A percentile compares a stretch with the other conserved stretches of the same genome.
Evolutionary conservation across 148 eudicot species (phyloP).

Genomic region (Hydrangea macrophylla): DNA sequence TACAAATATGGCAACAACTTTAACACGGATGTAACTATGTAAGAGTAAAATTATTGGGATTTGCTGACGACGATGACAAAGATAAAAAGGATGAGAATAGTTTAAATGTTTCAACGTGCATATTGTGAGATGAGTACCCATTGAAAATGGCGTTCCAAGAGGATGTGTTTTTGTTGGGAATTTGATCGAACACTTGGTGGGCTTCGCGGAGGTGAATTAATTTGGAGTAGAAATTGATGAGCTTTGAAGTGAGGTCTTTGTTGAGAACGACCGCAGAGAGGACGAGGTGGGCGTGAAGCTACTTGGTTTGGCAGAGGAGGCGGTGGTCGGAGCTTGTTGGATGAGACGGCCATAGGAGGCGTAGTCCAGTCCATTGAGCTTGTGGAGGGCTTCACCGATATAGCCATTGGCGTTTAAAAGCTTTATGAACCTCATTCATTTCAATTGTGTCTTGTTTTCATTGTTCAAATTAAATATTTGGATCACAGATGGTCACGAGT

Average conservation of each 20-base stretch:
- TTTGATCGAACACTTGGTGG: slow-evolving; percentile 61
- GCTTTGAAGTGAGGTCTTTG: slow-evolving; percentile 64
- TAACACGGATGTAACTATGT: slow-evolving; percentile 43
- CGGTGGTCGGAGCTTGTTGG: slow-evolving; percentile 47
- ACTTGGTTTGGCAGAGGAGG: slow-evolving; percentile 44
- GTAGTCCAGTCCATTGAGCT: slow-evolving; percentile 29
- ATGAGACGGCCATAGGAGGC: slow-evolving; percentile 44
- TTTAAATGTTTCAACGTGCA: slow-evolving; percentile 25
- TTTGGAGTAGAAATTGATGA: slow-evolving; percentile 48
- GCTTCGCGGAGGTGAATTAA: slow-evolving; percentile 27
- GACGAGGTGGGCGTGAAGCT: slow-evolving; percentile 51
- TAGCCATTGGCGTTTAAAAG: neutral
- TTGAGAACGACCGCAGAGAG: slow-evolving; percentile 29
- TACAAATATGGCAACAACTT: slow-evolving; percentile 51
- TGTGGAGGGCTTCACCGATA: slow-evolving; percentile 16
- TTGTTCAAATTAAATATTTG: no score
- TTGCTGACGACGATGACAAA: neutral
- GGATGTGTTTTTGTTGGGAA: slow-evolving; percentile 48
- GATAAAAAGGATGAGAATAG: slow-evolving; percentile 31
- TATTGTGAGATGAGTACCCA: slow-evolving; percentile 32
- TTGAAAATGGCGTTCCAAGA: slow-evolving; percentile 53
- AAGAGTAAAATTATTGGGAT: slow-evolving; percentile 47
- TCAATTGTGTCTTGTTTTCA: no score
- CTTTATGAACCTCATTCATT: slow-evolving; percentile 40
- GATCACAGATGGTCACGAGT: no score